These are phyloP conservation scores for Suillus bovinus DNA, from an alignment of 768 basidiomycete genomes.

Conservation along the genomic window DNA sequence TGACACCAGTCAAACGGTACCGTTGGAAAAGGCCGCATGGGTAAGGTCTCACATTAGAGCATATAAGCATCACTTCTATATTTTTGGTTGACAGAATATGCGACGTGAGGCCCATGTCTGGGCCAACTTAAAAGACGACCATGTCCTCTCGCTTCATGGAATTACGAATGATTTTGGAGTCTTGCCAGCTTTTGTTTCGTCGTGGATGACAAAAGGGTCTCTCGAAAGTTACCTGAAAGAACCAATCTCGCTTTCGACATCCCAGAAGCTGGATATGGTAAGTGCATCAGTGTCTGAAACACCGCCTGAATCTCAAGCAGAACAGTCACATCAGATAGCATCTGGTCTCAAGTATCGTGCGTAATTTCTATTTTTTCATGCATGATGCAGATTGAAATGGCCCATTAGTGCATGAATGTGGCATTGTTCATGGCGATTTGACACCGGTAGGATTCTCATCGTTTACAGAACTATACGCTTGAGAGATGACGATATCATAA, in stretches of 20 bases:
- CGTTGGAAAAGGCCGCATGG: neutral
- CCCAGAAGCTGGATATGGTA: constrained; percentile 21
- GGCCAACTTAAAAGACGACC: constrained; percentile 28
- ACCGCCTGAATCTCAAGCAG: neutral
- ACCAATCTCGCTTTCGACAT: constrained; percentile 12
- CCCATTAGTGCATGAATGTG: constrained; percentile 20
- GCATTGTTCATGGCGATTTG: constrained; percentile 40
- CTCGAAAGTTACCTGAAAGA: constrained; percentile 30
- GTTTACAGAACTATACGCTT: neutral
- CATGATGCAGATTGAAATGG: neutral
- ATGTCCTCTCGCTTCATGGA: constrained; percentile 33
- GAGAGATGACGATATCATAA: neutral
- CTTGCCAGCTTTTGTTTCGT: constrained; percentile 33
- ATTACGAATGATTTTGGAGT: constrained; percentile 26
- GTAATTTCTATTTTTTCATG: neutral
- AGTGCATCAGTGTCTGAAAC: neutral
- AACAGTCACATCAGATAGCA: constrained; percentile 26
- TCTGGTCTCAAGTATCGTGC: constrained; percentile 25
- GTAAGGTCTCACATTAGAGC: neutral
- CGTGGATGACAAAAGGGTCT: constrained; percentile 35
- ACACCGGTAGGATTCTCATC: constrained; percentile 30
- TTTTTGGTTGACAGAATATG: constrained; percentile 20
- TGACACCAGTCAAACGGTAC: neutral
- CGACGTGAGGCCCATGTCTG: constrained; percentile 32
- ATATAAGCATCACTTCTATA: neutral